Percentiles rank a stretch among this genome's conserved stretches.
These are phyloP conservation scores for Nidula microcarpa DNA, from an alignment of 768 basidiomycete genomes.

Conservation along the genomic window DNA sequence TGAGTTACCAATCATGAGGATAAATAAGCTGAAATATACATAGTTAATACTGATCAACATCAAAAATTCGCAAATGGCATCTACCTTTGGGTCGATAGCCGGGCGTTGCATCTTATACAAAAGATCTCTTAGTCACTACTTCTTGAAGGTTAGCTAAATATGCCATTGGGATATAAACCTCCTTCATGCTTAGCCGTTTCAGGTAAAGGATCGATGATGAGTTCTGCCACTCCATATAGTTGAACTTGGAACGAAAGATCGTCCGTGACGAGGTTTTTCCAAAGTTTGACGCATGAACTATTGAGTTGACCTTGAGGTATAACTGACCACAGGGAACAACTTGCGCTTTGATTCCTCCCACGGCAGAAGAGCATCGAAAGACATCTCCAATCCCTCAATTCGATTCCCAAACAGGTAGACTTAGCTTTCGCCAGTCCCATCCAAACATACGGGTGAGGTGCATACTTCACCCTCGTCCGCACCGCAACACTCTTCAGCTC, in stretches of 20 bases:
- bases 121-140: constrained; percentile 68
- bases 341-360: constrained; percentile 79
- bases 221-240: constrained; percentile 67
- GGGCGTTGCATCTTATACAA: constrained; percentile 88
- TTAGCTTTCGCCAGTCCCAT: constrained; percentile 72
- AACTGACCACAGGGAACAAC: constrained; percentile 51
- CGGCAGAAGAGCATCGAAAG: constrained; percentile 59
- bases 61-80: no score
- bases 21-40: constrained; percentile 67
- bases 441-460: constrained; percentile 87
- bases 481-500: constrained; percentile 79
- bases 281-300: constrained; percentile 44
- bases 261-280: constrained; percentile 91
- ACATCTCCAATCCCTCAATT: constrained; percentile 70
- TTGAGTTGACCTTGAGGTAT: background rate
- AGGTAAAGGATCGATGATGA: constrained; percentile 74
- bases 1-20: constrained; percentile 76
- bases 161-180: constrained; percentile 81
- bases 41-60: no score
- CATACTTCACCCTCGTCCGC: constrained; percentile 67
- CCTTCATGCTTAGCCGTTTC: constrained; percentile 50
- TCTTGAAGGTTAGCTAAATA: constrained; percentile 68
- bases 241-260: constrained; percentile 88
- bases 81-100: constrained; percentile 82
- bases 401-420: constrained; percentile 79